Percentiles rank a stretch among this genome's conserved stretches.
phyloP scores from a whole-genome alignment of 768 basidiomycete species.

The Suillus americanus region DNA sequence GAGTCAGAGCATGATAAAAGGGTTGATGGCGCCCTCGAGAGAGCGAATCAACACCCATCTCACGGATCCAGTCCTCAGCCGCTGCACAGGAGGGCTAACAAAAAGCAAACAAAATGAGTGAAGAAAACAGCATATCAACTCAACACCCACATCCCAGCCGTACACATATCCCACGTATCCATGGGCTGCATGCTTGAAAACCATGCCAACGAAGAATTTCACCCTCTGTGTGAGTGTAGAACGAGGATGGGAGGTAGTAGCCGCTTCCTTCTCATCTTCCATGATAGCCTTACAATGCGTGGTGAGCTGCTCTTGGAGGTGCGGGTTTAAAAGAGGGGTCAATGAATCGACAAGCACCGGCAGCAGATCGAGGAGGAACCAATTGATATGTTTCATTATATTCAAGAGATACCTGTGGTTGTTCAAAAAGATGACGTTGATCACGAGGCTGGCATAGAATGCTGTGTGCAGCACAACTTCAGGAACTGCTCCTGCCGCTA shows the following conservation, averaged over 20 bases:
- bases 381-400: slow-evolving; percentile 32
- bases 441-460: slow-evolving; percentile 35
- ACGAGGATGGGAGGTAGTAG: slow-evolving; percentile 25
- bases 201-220: slow-evolving; percentile 49
- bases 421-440: slow-evolving; percentile 38
- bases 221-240: slow-evolving; percentile 26
- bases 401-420: slow-evolving; percentile 32
- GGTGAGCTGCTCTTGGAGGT: slow-evolving; percentile 27
- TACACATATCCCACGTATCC: slow-evolving; percentile 44
- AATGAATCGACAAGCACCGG: slow-evolving; percentile 41
- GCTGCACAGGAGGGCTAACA: slow-evolving; percentile 36
- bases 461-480: slow-evolving; percentile 37
- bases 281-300: slow-evolving; percentile 31
- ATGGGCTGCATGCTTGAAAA: slow-evolving; percentile 41
- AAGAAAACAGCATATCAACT: background rate
- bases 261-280: slow-evolving; percentile 30
- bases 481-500: slow-evolving; percentile 20
- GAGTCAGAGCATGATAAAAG: slow-evolving; percentile 43
- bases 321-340: slow-evolving; percentile 30
- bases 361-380: slow-evolving; percentile 43
- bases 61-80: slow-evolving; percentile 41
- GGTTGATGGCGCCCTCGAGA: slow-evolving; percentile 45
- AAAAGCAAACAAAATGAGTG: background rate
- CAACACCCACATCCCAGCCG: slow-evolving; percentile 47
- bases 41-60: slow-evolving; percentile 43